Percentiles rank a stretch among this genome's conserved stretches.
Evolutionary conservation across 805 yeast genomes (phyloP).

Genomic region (Nakazawaea anatomiae): DNA sequence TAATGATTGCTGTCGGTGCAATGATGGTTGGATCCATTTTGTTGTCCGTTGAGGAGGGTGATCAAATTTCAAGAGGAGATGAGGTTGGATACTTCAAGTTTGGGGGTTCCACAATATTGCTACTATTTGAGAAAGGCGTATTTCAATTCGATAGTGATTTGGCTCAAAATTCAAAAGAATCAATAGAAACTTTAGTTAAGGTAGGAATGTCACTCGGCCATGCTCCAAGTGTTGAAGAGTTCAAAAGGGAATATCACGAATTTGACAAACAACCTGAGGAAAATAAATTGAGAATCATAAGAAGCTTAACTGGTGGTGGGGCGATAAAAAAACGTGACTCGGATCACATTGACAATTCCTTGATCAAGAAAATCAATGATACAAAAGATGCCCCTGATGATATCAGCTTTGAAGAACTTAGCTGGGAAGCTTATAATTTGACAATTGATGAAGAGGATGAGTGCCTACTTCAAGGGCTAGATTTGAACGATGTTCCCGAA

Average conservation of each 20-base stretch:
- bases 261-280: constrained; percentile 42
- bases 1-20: constrained; percentile 86
- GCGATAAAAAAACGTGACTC: constrained; percentile 16
- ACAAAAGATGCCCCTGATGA: background rate
- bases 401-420: constrained; percentile 6
- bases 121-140: constrained; percentile 47
- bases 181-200: constrained; percentile 76
- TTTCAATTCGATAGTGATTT: constrained; percentile 72
- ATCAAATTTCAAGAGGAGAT: constrained; percentile 56
- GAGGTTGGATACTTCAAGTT: constrained; percentile 93
- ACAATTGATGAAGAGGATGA: constrained; percentile 12
- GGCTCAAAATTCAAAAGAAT: constrained; percentile 54
- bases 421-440: constrained; percentile 14
- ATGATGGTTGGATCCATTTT: constrained; percentile 97
- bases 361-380: constrained; percentile 5
- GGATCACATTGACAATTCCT: constrained; percentile 7
- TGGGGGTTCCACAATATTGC: constrained; percentile 86
- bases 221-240: constrained; percentile 41
- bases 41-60: constrained; percentile 59
- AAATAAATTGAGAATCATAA: constrained; percentile 41
- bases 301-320: constrained; percentile 60
- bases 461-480: constrained; percentile 22
- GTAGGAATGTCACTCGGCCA: constrained; percentile 96
- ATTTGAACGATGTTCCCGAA: constrained; percentile 14
- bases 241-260: constrained; percentile 38